These are phyloP conservation scores for Alternaria burnsii DNA, from an alignment of 2,329 filamentous ascomycete species.

Conservation along the genomic window DNA sequence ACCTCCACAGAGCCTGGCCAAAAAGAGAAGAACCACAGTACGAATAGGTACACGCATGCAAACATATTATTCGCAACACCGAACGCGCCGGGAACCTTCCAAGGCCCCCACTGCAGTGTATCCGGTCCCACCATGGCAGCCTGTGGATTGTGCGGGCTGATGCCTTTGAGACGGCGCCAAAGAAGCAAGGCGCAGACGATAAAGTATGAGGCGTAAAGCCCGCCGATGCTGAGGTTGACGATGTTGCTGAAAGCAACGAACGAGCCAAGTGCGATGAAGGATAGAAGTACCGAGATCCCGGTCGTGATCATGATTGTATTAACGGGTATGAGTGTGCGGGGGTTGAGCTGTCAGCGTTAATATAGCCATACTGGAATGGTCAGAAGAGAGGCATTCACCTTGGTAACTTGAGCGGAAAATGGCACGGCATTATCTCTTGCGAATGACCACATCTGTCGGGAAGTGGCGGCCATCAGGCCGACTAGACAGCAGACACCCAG, in stretches of 20 bases:
- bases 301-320: constrained; percentile 50
- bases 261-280: constrained; percentile 21
- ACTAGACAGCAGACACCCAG: constrained; percentile 17
- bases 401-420: constrained; percentile 9
- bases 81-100: constrained; percentile 6
- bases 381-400: not conserved
- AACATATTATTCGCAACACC: constrained; percentile 20
- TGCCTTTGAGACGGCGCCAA: constrained; percentile 11
- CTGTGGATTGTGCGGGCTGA: not conserved
- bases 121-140: constrained; percentile 3
- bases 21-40: constrained; percentile 29
- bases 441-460: constrained; percentile 29
- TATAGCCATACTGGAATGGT: not conserved
- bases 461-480: constrained; percentile 22
- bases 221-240: constrained; percentile 16
- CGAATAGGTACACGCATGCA: constrained; percentile 16
- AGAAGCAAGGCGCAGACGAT: constrained; percentile 18
- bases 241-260: constrained; percentile 22
- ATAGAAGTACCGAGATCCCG: constrained; percentile 14
- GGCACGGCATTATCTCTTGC: constrained; percentile 30
- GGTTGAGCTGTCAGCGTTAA: constrained; percentile 2
- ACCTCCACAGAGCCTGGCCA: constrained; percentile 18
- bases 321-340: constrained; percentile 38
- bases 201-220: constrained; percentile 24
- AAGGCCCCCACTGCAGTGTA: constrained; percentile 5